A percentile compares a stretch with the other conserved stretches of the same genome.
phyloP scores from a whole-genome alignment of 148 eudicot genomes.

The Selenicereus undatus region DNA sequence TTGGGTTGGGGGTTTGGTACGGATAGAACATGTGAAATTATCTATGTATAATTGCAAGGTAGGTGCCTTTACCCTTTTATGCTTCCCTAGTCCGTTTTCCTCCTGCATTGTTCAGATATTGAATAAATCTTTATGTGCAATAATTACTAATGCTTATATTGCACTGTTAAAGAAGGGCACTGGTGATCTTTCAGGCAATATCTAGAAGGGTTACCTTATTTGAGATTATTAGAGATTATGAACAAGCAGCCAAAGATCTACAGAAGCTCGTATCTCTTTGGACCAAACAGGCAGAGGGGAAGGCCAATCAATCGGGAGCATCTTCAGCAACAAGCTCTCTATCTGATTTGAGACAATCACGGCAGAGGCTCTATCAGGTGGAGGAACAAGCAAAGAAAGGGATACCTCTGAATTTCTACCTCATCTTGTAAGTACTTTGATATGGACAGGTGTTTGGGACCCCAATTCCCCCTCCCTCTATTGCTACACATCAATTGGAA shows the following conservation, averaged over 20 bases:
- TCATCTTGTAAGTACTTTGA: conserved; percentile 67
- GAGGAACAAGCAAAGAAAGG: conserved; percentile 75
- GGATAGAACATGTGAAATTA: not conserved
- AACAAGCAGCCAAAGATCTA: conserved; percentile 78
- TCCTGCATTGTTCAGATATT: not conserved
- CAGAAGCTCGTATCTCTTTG: conserved; percentile 53
- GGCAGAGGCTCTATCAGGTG: conserved; percentile 47
- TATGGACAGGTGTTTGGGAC: not conserved
- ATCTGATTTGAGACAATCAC: conserved; percentile 67
- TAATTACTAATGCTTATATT: not conserved
- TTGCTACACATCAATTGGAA: not conserved
- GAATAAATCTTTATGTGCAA: not conserved
- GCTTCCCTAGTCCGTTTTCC: too few relatives aligned
- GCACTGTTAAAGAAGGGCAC: not conserved
- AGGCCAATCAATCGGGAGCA: conserved; percentile 35
- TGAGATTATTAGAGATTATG: conserved; percentile 94
- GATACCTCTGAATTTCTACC: conserved; percentile 67
- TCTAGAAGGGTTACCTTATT: conserved; percentile 81
- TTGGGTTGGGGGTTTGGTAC: not conserved
- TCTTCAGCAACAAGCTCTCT: conserved; percentile 30
- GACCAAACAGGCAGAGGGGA: conserved; percentile 55
- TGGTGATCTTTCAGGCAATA: conserved; percentile 51
- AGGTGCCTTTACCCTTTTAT: not conserved
- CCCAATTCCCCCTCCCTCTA: not conserved
- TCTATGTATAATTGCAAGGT: not conserved